These are phyloP conservation scores for Pythium phragmiticola DNA, from an alignment of 352 stramenopile genomes.

Conservation along the genomic window DNA sequence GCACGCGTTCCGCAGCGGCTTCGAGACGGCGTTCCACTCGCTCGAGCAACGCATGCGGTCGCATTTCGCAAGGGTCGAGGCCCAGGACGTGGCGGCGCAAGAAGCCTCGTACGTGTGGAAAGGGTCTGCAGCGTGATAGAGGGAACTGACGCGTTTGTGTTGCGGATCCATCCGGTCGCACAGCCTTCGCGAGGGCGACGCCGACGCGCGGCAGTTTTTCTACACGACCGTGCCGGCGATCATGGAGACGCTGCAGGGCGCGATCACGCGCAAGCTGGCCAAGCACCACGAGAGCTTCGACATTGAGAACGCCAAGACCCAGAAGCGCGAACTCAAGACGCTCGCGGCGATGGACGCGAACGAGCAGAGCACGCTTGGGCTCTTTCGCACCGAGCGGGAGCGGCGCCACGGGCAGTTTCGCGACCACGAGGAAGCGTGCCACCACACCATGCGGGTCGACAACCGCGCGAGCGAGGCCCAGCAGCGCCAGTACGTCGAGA, in stretches of 20 bases:
- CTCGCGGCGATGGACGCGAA: constrained; percentile 60
- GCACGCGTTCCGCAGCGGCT: constrained; percentile 41
- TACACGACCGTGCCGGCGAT: constrained; percentile 85
- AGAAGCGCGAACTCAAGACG: constrained; percentile 90
- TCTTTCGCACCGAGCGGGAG: constrained; percentile 71
- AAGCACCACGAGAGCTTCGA: constrained; percentile 92
- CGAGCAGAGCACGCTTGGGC: constrained; percentile 51
- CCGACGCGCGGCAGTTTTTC: constrained; percentile 65
- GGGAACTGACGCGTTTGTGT: constrained; percentile 2
- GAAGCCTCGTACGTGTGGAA: constrained; percentile 40
- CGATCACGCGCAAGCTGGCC: constrained; percentile 86
- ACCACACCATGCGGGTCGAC: constrained; percentile 68
- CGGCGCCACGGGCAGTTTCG: constrained; percentile 56
- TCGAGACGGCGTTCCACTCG: constrained; percentile 47
- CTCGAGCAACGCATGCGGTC: constrained; percentile 60
- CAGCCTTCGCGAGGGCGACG: constrained; percentile 52
- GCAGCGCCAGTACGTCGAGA: constrained; percentile 45
- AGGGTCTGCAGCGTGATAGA: not conserved
- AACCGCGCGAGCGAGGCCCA: constrained; percentile 54
- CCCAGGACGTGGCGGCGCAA: constrained; percentile 41
- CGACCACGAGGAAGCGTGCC: constrained; percentile 58
- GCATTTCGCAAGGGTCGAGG: constrained; percentile 59
- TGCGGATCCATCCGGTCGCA: not conserved
- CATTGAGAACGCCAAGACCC: constrained; percentile 92
- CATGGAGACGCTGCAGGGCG: constrained; percentile 86